Percentiles rank a stretch among this genome's conserved stretches.
Evolutionary conservation across 2,329 filamentous ascomycete species (phyloP).

Genomic region (Diaporthe humulicola): DNA sequence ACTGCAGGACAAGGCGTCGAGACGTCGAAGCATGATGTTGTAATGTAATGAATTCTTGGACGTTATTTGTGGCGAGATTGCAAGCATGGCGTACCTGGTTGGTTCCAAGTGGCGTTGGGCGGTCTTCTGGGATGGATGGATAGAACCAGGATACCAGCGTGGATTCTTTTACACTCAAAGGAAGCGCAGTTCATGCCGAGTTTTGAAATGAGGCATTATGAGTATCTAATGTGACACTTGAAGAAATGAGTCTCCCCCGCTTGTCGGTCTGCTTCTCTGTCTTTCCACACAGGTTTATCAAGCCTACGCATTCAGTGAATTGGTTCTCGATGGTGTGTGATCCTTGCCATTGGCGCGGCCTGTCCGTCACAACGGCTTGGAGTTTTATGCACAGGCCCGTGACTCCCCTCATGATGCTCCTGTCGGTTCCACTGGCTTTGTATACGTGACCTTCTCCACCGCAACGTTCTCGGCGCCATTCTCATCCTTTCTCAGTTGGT

Average conservation of each 20-base stretch:
- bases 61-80: not conserved
- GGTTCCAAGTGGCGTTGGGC: constrained; percentile 3
- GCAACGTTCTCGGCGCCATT: constrained; percentile 84
- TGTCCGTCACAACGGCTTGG: not conserved
- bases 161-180: constrained; percentile 30
- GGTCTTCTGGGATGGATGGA: not conserved
- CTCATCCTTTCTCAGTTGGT: constrained; percentile 83
- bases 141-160: constrained; percentile 34
- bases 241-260: not conserved
- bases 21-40: constrained; percentile 72
- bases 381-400: not conserved
- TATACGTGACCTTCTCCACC: constrained; percentile 89
- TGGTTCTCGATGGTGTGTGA: not conserved
- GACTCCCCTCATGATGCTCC: constrained; percentile 58
- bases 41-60: constrained; percentile 50
- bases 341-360: not conserved
- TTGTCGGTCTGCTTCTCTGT: not conserved
- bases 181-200: constrained; percentile 24
- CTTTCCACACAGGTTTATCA: not conserved
- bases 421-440: constrained; percentile 77
- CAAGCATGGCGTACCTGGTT: constrained; percentile 22
- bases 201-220: constrained; percentile 29
- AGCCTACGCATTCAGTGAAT: not conserved
- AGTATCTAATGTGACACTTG: constrained; percentile 30
- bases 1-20: constrained; percentile 52